Evolutionary conservation across 345 rosid species (phyloP).

Genomic region (Lenwebbia sp.): DNA sequence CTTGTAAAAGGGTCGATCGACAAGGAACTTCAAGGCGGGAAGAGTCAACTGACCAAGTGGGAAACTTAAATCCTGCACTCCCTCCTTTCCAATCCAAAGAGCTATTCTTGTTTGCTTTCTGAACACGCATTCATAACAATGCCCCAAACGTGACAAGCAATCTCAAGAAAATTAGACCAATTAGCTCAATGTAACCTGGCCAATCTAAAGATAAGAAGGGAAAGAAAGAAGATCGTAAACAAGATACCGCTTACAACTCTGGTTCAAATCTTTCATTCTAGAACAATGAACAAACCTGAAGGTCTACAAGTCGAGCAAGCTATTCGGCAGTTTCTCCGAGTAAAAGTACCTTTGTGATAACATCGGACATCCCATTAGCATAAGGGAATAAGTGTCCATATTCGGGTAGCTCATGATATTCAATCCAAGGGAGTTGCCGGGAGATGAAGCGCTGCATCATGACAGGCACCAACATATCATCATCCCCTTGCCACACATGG

Average conservation of each 20-base stretch:
- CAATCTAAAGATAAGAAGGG: not conserved
- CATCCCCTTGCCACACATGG: conserved; percentile 14
- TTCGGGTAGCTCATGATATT: conserved; percentile 7
- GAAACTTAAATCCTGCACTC: not conserved
- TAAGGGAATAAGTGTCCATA: not conserved
- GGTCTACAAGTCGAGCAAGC: not conserved
- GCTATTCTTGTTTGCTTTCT: not conserved
- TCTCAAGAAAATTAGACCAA: not conserved
- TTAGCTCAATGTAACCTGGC: not conserved
- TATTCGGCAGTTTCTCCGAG: conserved; percentile 2
- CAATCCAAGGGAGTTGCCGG: conserved; percentile 8
- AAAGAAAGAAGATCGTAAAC: not conserved
- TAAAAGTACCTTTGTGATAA: conserved; percentile 1
- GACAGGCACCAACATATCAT: conserved; percentile 6
- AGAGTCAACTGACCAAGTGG: not conserved
- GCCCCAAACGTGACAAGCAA: not conserved
- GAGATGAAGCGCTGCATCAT: conserved; percentile 5
- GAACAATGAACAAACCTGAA: not conserved
- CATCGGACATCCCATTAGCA: conserved; percentile 8
- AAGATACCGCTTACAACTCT: not conserved
- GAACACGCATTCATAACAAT: not conserved
- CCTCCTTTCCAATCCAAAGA: not conserved
- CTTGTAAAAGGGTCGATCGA: not conserved
- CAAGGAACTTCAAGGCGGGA: not conserved
- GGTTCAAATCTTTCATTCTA: not conserved